Conservation (phyloP, 805 yeast species). For the Starmerella powellii region DNA sequence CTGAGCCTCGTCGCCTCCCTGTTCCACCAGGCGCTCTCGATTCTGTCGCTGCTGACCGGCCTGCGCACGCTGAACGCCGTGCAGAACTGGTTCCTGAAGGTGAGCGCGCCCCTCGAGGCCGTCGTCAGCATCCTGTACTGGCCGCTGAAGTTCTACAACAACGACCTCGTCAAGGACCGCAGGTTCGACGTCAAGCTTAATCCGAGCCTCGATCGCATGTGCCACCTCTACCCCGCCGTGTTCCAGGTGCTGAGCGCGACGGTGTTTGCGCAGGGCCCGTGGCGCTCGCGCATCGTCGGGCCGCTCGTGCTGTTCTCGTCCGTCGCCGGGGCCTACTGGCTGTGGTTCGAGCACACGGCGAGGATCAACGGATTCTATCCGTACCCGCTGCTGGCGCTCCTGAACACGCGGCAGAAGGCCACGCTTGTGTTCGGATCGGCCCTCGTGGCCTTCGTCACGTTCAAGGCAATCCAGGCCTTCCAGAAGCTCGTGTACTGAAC, state of each 20-base stretch:
- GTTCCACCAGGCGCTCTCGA: conserved; percentile 20
- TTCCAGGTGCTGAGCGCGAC: conserved; percentile 24
- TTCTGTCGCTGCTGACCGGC: conserved; percentile 27
- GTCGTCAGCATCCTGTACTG: conserved; percentile 28
- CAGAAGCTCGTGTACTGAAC: conserved; percentile 9
- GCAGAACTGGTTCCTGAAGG: conserved; percentile 19
- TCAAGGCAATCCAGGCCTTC: conserved; percentile 20
- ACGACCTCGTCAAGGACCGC: conserved; percentile 24
- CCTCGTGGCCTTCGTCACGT: conserved; percentile 17
- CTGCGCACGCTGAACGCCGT: conserved; percentile 18
- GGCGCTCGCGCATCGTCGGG: conserved; percentile 21
- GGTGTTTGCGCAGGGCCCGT: conserved; percentile 20
- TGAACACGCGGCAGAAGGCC: conserved; percentile 19
- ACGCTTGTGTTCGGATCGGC: conserved; percentile 21
- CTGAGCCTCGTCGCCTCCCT: conserved; percentile 22
- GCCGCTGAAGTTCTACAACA: conserved; percentile 25
- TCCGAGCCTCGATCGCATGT: conserved; percentile 24
- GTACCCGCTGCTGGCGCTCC: conserved; percentile 27
- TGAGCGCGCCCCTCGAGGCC: conserved; percentile 28
- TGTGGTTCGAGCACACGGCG: conserved; percentile 26
- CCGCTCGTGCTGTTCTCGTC: conserved; percentile 18
- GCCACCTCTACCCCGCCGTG: conserved; percentile 28
- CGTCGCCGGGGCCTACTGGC: conserved; percentile 27
- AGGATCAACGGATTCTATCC: conserved; percentile 27
- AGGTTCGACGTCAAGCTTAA: conserved; percentile 21